Percentiles rank a stretch among this genome's conserved stretches.
Conservation (phyloP, 1,284 basidiomycete species). For the Pseudozyma tsukubaensis region DNA sequence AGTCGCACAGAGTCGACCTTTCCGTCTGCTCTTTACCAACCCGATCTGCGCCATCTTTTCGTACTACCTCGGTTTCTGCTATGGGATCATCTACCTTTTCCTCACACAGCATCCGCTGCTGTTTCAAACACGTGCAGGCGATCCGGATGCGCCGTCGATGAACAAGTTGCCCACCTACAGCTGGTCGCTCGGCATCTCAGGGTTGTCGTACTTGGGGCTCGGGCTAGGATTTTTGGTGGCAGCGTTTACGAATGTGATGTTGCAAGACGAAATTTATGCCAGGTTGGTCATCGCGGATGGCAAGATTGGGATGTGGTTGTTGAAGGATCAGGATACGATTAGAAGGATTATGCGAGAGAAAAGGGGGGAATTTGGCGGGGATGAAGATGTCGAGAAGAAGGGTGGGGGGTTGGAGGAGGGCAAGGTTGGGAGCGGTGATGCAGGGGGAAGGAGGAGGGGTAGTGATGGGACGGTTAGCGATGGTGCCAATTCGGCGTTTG, state of each 20-base stretch:
- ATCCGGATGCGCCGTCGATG: slow-evolving; percentile 60
- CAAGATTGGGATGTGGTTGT: slow-evolving; percentile 41
- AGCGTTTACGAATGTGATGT: slow-evolving; percentile 68
- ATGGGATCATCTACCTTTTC: slow-evolving; percentile 70
- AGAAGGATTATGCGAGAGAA: slow-evolving; percentile 8
- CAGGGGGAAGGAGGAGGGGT: not conserved
- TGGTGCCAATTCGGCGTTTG: slow-evolving; percentile 15
- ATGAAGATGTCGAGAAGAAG: slow-evolving; percentile 9
- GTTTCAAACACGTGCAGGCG: slow-evolving; percentile 59
- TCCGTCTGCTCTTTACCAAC: slow-evolving; percentile 63
- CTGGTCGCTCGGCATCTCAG: slow-evolving; percentile 69
- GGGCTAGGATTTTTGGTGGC: slow-evolving; percentile 70
- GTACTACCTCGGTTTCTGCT: slow-evolving; percentile 71
- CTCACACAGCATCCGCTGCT: slow-evolving; percentile 70
- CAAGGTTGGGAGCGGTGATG: not conserved
- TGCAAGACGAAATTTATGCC: slow-evolving; percentile 71
- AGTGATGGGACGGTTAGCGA: not conserved
- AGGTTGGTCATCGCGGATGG: slow-evolving; percentile 49
- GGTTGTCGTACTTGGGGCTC: slow-evolving; percentile 70
- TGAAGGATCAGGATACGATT: slow-evolving; percentile 27
- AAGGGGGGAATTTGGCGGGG: not conserved
- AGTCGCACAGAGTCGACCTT: slow-evolving; percentile 69
- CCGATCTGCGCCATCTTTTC: slow-evolving; percentile 69
- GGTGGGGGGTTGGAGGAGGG: too few species aligned
- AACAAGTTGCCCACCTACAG: slow-evolving; percentile 69